Conservation (phyloP, 1,284 basidiomycete genomes). For the Cyathus pygmaeus region DNA sequence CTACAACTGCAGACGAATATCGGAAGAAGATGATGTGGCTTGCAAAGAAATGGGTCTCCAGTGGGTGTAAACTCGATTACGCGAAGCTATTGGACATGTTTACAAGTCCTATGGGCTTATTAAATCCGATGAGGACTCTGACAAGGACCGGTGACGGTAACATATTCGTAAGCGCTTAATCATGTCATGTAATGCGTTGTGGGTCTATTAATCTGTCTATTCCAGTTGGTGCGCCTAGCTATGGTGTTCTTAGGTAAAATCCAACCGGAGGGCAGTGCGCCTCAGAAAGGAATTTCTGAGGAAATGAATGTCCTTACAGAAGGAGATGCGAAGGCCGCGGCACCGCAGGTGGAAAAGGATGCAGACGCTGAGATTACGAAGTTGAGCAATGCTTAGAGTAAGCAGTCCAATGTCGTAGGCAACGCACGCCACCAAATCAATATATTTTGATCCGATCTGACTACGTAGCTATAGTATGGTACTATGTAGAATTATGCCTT, state of each 20-base stretch:
- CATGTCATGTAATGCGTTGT: background rate
- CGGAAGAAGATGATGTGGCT: background rate
- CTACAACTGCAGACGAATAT: background rate
- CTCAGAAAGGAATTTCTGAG: no score
- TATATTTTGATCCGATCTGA: no score
- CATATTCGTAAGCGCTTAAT: background rate
- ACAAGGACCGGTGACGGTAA: background rate
- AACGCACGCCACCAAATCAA: no score
- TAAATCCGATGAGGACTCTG: background rate
- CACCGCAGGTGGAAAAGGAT: no score
- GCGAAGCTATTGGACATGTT: slow-evolving; percentile 2
- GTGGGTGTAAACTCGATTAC: background rate
- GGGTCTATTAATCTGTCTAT: background rate
- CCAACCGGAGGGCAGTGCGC: background rate
- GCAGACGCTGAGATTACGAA: no score
- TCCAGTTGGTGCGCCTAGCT: background rate
- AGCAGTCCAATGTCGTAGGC: no score
- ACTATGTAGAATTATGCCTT: no score
- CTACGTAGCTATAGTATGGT: no score
- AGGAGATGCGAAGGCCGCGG: no score
- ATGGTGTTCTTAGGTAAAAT: background rate
- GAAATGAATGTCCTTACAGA: no score
- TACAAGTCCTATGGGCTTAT: background rate
- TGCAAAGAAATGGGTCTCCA: background rate
- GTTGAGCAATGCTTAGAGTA: no score